Base-by-base conservation (phyloP, 2,329 filamentous ascomycete genomes). In the Fusarium incarnatum region DNA sequence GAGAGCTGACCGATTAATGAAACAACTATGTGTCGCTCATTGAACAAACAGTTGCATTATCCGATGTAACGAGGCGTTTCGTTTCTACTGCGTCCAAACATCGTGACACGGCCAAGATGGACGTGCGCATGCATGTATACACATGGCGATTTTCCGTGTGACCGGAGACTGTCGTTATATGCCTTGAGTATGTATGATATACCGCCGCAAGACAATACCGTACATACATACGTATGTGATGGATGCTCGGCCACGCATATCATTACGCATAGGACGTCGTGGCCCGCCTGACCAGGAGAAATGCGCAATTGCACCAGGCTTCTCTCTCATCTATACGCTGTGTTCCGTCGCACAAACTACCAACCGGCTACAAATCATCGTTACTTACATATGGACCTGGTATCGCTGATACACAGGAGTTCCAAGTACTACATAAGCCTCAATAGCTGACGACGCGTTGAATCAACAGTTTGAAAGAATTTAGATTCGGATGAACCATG, bases 1-100 rank as follows among this genome's bases (percentile, higher is more conserved):
- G 68, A 72, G 61, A 42, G 60, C 46, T 41, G 42, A 60, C 66
- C 63, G 54, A 54, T 61, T 67, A 55, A 67, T 65, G 66, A 71
- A 70, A 68, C 66, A 70, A n/a, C 11, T 57, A 42, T 67, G 41
- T 30, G 53, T 74, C 50, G 61, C 34, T 52, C 55, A 23, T 64
- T 53, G 41, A 55, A 62, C 57, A 32, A 58, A 56, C 55, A 60
- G 32, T 49, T 41, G 34, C 56, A 56, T 53, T 64, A 47, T 32
- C 52, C 23, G 63, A 53, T 54, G 63, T 48, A 49, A 54, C 49
- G 30, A 40, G 55, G 52, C 20, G 50, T 48, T 70, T 42, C 22
- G 41, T 46, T 57, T 49, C 28, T 63, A 53, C 40, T 37, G 47
- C 34, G 18, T 37, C 6, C 37, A 41, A 40, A 46, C 47, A 28